Evolutionary conservation across 768 basidiomycete genomes (phyloP).

Genomic region (Tylopilus sp.): DNA sequence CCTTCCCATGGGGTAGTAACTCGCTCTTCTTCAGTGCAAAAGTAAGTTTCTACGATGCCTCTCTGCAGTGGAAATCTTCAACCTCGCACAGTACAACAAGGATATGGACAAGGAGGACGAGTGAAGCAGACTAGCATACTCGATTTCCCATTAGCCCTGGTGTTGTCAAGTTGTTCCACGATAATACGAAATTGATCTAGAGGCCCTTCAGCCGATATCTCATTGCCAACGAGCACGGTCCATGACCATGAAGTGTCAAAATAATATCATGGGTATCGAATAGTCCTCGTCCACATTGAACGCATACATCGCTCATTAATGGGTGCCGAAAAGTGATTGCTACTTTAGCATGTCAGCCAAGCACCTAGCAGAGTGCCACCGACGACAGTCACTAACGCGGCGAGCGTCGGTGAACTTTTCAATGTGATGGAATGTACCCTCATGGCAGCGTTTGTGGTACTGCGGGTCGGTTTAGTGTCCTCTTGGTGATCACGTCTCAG

Average conservation of each 20-base stretch:
- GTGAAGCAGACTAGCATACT: constrained; percentile 5
- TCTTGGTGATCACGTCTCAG: neutral
- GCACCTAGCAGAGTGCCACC: constrained; percentile 38
- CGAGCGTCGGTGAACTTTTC: constrained; percentile 26
- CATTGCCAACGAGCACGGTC: neutral
- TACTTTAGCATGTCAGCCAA: constrained; percentile 33
- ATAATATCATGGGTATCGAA: neutral
- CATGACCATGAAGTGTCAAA: neutral
- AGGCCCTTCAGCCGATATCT: neutral
- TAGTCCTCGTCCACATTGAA: neutral
- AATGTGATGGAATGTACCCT: constrained; percentile 13
- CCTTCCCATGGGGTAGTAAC: constrained; percentile 86
- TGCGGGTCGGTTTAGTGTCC: neutral
- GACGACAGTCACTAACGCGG: constrained; percentile 27
- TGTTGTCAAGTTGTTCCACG: neutral
- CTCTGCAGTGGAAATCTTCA: constrained; percentile 1
- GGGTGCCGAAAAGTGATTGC: neutral
- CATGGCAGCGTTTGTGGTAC: constrained; percentile 15
- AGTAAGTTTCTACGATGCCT: constrained; percentile 41
- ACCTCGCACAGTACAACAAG: constrained; percentile 53
- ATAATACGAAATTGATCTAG: neutral
- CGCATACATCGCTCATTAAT: neutral
- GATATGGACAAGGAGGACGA: constrained; percentile 43
- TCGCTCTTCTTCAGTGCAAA: constrained; percentile 77
- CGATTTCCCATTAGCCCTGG: neutral